Evolutionary conservation across 2,329 filamentous ascomycete genomes (phyloP), one percentile per base, ranked within the genome.

Genomic region (Apiospora sp.): DNA sequence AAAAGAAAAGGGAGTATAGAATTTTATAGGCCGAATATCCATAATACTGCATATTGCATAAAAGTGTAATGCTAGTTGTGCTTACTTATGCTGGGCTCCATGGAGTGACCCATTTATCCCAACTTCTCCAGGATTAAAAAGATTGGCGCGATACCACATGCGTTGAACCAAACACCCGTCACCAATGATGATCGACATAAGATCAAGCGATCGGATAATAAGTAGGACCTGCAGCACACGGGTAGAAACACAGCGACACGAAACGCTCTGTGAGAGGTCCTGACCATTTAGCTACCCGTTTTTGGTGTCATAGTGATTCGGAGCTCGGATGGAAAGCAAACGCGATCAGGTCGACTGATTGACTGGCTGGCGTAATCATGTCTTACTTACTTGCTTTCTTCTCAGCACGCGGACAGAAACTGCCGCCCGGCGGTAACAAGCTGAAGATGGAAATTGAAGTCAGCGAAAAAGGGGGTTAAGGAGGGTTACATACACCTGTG

Each of bases 171-270:
- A 61, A 61, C 30, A 64, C 46, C 46, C 46, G 46, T 49, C 46
- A 49, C 19, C 10, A 37, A 34, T 13, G 30, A 37, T 64, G 58
- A 64, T 64, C 58, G 30, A 64, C 58, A 24, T 37, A 64, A 4
- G 58, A 64, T 64, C 30, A 64, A 64, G 58, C 58, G 58, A 64
- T 64, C 58, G 58, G 58, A 64, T 41, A 61, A 37, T 61, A n/a
- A 64, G 24, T 30, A 14, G 58, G 54, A 34, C 30, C 30, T 61
- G 54, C 30, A 34, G 14, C 34, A 37, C 54, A 61, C 54, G 30
- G 27, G 13, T 19, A 34, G 54, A 30, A 58, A 34, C 51, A 58
- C 16, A 16, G 54, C 30, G 16, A 61, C 58, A 64, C 58, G 58
- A n/a, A 64, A n/a, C 30, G 58, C 34, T 37, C 30, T 30, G 58